Conservation (phyloP, 495 filamentous ascomycete genomes). For the Penicillium waksmanii region DNA sequence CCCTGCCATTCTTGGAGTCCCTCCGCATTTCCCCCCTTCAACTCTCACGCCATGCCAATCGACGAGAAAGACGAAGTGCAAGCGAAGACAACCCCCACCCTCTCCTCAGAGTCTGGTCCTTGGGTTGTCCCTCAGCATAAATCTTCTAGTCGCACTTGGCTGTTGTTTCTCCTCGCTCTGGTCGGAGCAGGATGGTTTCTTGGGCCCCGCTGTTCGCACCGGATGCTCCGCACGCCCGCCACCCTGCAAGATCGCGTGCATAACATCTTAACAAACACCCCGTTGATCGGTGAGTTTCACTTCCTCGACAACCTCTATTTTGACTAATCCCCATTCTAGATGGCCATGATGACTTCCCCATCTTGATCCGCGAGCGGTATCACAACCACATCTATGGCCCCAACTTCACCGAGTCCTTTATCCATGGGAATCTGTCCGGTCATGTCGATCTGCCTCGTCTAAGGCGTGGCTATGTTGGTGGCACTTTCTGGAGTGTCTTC, state of each 20-base stretch:
- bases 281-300: neutral
- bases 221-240: conserved; percentile 28
- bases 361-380: conserved; percentile 67
- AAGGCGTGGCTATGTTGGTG: conserved; percentile 50
- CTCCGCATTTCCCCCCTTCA: neutral
- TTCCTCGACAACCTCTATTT: conserved; percentile 12
- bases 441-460: conserved; percentile 84
- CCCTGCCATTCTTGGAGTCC: neutral
- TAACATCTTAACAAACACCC: conserved; percentile 46
- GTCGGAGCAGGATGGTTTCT: conserved; percentile 24
- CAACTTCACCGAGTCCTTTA: conserved; percentile 72
- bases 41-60: neutral
- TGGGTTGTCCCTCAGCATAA: neutral
- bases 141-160: conserved; percentile 12
- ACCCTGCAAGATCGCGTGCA: conserved; percentile 66
- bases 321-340: conserved; percentile 75
- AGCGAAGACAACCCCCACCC: neutral
- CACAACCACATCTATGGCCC: conserved; percentile 77
- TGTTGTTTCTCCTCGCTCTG: conserved; percentile 15
- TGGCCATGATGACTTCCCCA: conserved; percentile 89
- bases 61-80: neutral
- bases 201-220: conserved; percentile 14
- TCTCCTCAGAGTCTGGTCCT: neutral
- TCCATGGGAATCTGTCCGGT: conserved; percentile 62
- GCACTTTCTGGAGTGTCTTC: conserved; percentile 92